Conservation (phyloP, 2,329 filamentous ascomycete species). For the Nothophaeocryptopus gaeumannii region DNA sequence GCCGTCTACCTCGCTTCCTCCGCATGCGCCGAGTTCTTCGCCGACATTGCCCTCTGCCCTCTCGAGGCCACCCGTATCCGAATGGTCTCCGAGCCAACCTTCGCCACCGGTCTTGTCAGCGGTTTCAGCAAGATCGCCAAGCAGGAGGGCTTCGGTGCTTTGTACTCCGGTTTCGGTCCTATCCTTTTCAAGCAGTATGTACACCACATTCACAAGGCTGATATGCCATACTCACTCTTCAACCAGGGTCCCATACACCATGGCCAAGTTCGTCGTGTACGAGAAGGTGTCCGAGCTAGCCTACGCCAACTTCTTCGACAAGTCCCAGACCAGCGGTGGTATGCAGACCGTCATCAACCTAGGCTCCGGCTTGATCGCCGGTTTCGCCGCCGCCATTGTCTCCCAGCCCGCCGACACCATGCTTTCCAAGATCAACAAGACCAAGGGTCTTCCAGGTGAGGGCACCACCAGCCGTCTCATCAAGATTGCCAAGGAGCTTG, state of each 20-base stretch:
- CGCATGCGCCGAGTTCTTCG: slow-evolving; percentile 58
- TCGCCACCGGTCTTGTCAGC: slow-evolving; percentile 73
- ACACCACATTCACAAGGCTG: neutral
- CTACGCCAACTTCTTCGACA: slow-evolving; percentile 64
- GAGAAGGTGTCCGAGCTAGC: slow-evolving; percentile 79
- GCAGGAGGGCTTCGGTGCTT: slow-evolving; percentile 78
- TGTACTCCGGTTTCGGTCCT: slow-evolving; percentile 89
- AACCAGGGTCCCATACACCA: slow-evolving; percentile 79
- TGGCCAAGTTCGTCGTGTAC: slow-evolving; percentile 93
- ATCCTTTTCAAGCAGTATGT: slow-evolving; percentile 75
- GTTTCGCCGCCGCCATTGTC: slow-evolving; percentile 82
- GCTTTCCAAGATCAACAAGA: slow-evolving; percentile 96
- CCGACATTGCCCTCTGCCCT: slow-evolving; percentile 81
- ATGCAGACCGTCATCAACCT: slow-evolving; percentile 80
- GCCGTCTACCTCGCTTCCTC: slow-evolving; percentile 72
- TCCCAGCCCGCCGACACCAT: slow-evolving; percentile 92
- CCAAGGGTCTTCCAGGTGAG: slow-evolving; percentile 81
- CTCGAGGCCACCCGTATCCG: slow-evolving; percentile 92
- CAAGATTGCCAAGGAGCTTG: slow-evolving; percentile 87
- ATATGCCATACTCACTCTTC: slow-evolving; percentile 9
- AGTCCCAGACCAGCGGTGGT: slow-evolving; percentile 64
- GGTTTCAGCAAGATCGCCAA: slow-evolving; percentile 81
- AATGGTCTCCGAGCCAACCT: slow-evolving; percentile 83
- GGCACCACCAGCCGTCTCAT: slow-evolving; percentile 74
- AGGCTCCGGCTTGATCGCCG: slow-evolving; percentile 77